These are phyloP conservation scores for Sporothrix euskadiensis DNA, from an alignment of 2,329 filamentous ascomycete species.

Conservation along the genomic window DNA sequence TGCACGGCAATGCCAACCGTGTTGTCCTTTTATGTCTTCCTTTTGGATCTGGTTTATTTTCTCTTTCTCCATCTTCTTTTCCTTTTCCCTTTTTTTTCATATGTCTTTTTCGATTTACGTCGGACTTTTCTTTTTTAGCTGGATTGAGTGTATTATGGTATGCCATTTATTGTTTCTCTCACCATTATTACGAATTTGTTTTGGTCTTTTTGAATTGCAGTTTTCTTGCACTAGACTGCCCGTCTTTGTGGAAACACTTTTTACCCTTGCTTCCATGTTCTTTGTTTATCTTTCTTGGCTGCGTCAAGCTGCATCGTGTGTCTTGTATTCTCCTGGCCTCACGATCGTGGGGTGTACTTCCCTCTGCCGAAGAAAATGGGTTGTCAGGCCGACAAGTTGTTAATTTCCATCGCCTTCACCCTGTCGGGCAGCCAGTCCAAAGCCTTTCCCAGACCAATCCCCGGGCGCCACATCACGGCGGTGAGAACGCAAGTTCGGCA, in stretches of 20 bases:
- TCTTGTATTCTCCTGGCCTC: too few relatives aligned
- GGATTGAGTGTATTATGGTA: background rate
- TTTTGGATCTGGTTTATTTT: background rate
- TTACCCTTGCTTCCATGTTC: background rate
- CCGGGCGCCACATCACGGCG: conserved; percentile 11
- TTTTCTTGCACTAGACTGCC: background rate
- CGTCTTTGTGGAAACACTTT: background rate
- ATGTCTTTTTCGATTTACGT: background rate
- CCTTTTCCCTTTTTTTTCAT: background rate
- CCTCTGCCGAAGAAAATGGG: conserved; percentile 8
- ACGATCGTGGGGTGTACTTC: background rate
- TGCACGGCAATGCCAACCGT: background rate
- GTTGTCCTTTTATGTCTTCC: background rate
- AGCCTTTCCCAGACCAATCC: background rate
- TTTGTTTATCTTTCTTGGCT: background rate
- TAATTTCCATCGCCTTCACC: background rate
- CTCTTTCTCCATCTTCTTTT: background rate
- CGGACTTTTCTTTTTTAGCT: background rate
- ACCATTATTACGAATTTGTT: background rate
- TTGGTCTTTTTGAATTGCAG: background rate
- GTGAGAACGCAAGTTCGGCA: background rate
- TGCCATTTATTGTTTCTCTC: background rate
- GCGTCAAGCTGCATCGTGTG: background rate
- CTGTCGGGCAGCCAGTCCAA: background rate
- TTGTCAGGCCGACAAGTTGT: background rate